Percentiles rank a stretch among this genome's conserved stretches.
Conservation (phyloP, 352 stramenopile species). For the Phytophthora ohioensis region DNA sequence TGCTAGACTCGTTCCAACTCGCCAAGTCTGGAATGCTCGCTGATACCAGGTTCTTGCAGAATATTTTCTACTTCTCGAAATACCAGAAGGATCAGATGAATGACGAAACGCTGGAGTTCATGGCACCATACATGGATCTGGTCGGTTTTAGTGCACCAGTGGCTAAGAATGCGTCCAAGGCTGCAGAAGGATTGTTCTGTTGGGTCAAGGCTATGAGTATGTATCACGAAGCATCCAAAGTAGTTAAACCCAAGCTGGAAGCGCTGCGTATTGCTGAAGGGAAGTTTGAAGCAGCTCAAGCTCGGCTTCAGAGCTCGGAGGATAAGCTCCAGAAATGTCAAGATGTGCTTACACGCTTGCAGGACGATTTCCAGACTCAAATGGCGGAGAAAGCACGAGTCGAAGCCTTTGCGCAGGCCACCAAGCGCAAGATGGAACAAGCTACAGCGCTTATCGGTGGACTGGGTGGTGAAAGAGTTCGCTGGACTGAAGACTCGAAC, state of each 20-base stretch:
- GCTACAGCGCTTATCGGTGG: conserved; percentile 90
- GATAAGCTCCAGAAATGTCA: conserved; percentile 80
- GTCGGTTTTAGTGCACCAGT: conserved; percentile 81
- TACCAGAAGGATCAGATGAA: conserved; percentile 94
- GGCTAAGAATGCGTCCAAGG: conserved; percentile 91
- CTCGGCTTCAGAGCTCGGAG: conserved; percentile 71
- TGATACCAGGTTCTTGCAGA: conserved; percentile 89
- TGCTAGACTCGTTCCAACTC: conserved; percentile 89
- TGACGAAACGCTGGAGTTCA: conserved; percentile 94
- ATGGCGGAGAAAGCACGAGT: conserved; percentile 90
- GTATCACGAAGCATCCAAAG: conserved; percentile 93
- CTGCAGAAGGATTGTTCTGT: conserved; percentile 90
- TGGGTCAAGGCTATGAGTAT: conserved; percentile 93
- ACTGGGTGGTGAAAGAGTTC: conserved; percentile 80
- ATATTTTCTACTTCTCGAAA: conserved; percentile 93
- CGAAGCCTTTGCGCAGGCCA: conserved; percentile 85
- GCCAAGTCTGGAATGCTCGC: conserved; percentile 87
- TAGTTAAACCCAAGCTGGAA: conserved; percentile 95
- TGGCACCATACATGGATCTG: conserved; percentile 91
- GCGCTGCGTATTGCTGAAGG: conserved; percentile 90
- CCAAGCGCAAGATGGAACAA: conserved; percentile 92
- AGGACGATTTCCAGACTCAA: conserved; percentile 90
- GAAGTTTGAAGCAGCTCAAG: conserved; percentile 86
- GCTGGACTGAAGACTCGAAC: conserved; percentile 92
- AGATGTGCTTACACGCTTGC: conserved; percentile 66